These are phyloP conservation scores for Petunia axillaris DNA, from an alignment of 257 asterid species.

Conservation along the genomic window DNA sequence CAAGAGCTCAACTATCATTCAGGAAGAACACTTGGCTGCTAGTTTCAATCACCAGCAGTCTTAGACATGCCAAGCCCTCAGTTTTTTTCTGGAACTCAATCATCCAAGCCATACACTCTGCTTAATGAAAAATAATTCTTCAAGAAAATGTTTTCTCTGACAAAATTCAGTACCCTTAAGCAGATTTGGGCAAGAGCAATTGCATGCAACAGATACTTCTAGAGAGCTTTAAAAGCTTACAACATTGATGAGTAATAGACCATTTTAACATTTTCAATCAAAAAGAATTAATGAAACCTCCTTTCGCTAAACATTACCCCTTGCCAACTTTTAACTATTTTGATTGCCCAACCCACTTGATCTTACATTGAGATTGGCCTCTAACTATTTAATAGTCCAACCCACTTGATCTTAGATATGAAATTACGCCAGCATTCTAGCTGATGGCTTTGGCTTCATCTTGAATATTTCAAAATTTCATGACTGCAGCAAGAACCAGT, in stretches of 20 bases:
- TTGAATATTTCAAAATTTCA: neutral
- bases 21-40: neutral
- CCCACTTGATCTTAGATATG: conserved; percentile 7
- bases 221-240: neutral
- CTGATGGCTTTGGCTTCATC: neutral
- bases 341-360: neutral
- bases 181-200: neutral
- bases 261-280: neutral
- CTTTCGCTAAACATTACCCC: neutral
- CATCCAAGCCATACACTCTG: neutral
- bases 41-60: neutral
- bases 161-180: neutral
- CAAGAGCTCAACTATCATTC: neutral
- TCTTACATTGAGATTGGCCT: neutral
- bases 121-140: neutral
- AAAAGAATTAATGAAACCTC: neutral
- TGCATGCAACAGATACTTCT: neutral
- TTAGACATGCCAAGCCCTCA: neutral
- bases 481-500: conserved; percentile 17
- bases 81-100: neutral
- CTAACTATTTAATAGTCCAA: neutral
- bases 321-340: neutral
- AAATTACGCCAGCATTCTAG: conserved; percentile 4
- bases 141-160: neutral
- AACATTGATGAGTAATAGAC: neutral